Percentiles rank a stretch among this genome's conserved stretches.
phyloP scores from a whole-genome alignment of 2,329 filamentous ascomycete species.

The Penicillium expansum region DNA sequence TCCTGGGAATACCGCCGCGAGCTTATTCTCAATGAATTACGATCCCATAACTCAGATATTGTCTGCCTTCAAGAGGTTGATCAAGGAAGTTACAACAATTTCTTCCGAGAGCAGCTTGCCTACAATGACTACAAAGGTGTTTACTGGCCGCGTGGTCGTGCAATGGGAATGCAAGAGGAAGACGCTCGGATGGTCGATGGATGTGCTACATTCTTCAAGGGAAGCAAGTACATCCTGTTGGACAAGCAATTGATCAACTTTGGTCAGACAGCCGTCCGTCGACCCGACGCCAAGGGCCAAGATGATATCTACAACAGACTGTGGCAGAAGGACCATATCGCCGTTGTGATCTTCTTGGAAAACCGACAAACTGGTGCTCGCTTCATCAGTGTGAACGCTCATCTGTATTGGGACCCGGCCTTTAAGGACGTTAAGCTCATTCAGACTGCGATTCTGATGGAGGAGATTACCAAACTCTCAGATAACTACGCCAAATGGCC shows the following conservation, averaged over 20 bases:
- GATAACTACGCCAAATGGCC: conserved; percentile 81
- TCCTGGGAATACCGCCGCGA: conserved; percentile 83
- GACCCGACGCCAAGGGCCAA: conserved; percentile 94
- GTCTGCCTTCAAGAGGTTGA: conserved; percentile 93
- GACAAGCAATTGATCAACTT: conserved; percentile 96
- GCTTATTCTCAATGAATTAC: conserved; percentile 78
- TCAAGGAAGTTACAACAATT: conserved; percentile 85
- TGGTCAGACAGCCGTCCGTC: conserved; percentile 83
- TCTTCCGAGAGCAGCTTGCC: conserved; percentile 81
- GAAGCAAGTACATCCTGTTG: conserved; percentile 86
- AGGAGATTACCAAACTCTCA: conserved; percentile 79
- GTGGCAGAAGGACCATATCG: conserved; percentile 98
- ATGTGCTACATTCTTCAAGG: conserved; percentile 95
- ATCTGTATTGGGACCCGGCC: conserved; percentile 90
- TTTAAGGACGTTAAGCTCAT: conserved; percentile 94
- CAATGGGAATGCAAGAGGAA: conserved; percentile 86
- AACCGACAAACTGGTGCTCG: conserved; percentile 86
- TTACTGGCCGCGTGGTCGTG: conserved; percentile 85
- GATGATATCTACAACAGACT: conserved; percentile 98
- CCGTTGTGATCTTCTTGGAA: conserved; percentile 86
- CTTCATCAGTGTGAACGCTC: conserved; percentile 88
- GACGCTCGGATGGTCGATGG: conserved; percentile 90
- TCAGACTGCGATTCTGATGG: conserved; percentile 93
- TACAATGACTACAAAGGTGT: conserved; percentile 90
- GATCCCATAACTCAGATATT: conserved; percentile 77